These are phyloP conservation scores for Mycosarcoma maydis DNA, from an alignment of 1,284 basidiomycete species.

Conservation along the genomic window DNA sequence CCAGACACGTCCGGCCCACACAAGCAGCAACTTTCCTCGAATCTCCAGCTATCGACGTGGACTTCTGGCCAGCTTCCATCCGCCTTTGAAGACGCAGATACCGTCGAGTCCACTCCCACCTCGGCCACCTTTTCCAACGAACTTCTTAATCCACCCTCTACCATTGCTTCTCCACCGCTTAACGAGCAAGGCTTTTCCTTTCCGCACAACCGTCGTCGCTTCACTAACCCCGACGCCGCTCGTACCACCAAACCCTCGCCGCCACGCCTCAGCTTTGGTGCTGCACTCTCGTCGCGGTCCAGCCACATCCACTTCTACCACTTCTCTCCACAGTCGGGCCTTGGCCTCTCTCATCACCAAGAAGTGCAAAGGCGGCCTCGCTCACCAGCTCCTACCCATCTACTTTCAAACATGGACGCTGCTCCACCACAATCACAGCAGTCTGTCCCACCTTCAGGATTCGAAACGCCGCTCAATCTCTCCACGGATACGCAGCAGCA, in stretches of 20 bases:
- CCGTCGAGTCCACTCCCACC: constrained; percentile 11
- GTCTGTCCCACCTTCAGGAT: constrained; percentile 12
- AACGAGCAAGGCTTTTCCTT: constrained; percentile 13
- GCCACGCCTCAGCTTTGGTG: constrained; percentile 33
- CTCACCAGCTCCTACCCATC: constrained; percentile 29
- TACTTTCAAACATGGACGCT: constrained; percentile 21
- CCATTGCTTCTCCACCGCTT: constrained; percentile 18
- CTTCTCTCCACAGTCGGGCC: constrained; percentile 5
- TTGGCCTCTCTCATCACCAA: constrained; percentile 13
- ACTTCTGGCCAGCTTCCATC: constrained; percentile 27
- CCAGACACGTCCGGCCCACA: constrained; percentile 16
- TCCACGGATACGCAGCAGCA: constrained; percentile 30
- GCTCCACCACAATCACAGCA: constrained; percentile 24
- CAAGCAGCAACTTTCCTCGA: constrained; percentile 1
- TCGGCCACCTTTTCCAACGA: constrained; percentile 24
- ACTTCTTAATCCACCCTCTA: constrained; percentile 10
- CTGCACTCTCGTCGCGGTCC: constrained; percentile 10
- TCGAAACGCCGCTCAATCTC: constrained; percentile 10
- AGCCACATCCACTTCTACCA: constrained; percentile 12
- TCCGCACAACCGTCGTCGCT: constrained; percentile 23
- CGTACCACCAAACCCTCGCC: constrained; percentile 13
- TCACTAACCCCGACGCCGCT: constrained; percentile 29
- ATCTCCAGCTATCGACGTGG: constrained; percentile 7
- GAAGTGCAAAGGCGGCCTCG: constrained; percentile 30
- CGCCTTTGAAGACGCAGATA: constrained; percentile 30